Evolutionary conservation across 2,329 filamentous ascomycete genomes (phyloP).

Genomic region (Beauveria australis): DNA sequence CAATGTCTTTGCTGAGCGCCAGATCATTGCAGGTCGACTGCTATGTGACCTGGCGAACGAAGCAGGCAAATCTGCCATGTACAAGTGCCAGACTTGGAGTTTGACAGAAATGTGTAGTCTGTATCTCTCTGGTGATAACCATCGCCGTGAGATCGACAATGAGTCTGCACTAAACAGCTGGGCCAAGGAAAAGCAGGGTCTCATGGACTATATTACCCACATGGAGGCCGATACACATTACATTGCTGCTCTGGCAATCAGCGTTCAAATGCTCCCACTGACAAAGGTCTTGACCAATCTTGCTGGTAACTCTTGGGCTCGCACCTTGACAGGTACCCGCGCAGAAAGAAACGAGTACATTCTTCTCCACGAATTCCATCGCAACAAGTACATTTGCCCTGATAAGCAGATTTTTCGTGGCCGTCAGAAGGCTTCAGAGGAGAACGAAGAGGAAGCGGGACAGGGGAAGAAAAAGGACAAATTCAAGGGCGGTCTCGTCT

Average conservation of each 20-base stretch:
- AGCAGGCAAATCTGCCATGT: slow-evolving; percentile 93
- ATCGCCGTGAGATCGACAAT: slow-evolving; percentile 78
- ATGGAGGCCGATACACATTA: slow-evolving; percentile 95
- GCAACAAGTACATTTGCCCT: slow-evolving; percentile 95
- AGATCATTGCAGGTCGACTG: slow-evolving; percentile 79
- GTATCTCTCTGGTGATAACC: slow-evolving; percentile 66
- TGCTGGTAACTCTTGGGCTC: slow-evolving; percentile 96
- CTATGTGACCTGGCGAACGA: slow-evolving; percentile 94
- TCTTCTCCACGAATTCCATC: slow-evolving; percentile 91
- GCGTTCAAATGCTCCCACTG: slow-evolving; percentile 83
- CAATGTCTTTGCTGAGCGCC: slow-evolving; percentile 87
- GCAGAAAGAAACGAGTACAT: slow-evolving; percentile 99
- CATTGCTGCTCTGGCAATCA: slow-evolving; percentile 81
- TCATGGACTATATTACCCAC: slow-evolving; percentile 90
- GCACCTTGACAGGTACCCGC: slow-evolving; percentile 88
- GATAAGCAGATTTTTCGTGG: slow-evolving; percentile 83
- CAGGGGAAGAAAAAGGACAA: slow-evolving; percentile 97
- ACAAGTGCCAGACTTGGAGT: slow-evolving; percentile 95
- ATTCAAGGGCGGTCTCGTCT: slow-evolving; percentile 96
- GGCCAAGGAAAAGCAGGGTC: slow-evolving; percentile 67
- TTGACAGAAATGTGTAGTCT: slow-evolving; percentile 95
- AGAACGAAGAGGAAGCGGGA: slow-evolving; percentile 58
- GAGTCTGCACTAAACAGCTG: slow-evolving; percentile 80
- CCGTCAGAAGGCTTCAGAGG: slow-evolving; percentile 64
- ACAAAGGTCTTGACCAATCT: slow-evolving; percentile 95